Evolutionary conservation across 2,329 filamentous ascomycete species (phyloP).

Genomic region (Atkinsonella texensis): DNA sequence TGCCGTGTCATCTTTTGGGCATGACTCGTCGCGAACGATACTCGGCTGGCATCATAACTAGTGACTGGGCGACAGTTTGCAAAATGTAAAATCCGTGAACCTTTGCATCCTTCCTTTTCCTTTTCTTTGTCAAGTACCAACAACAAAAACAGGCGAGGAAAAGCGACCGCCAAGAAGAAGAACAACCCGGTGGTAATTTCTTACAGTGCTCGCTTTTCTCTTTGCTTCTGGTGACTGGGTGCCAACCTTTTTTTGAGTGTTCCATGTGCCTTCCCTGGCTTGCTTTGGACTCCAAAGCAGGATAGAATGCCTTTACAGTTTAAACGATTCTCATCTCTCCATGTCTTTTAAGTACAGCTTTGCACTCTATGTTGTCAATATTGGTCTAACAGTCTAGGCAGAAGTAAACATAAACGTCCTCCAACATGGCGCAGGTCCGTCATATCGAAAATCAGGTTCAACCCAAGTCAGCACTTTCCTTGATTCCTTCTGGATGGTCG

Average conservation of each 20-base stretch:
- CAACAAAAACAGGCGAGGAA: neutral
- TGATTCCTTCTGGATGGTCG: slow-evolving; percentile 40
- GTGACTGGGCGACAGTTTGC: slow-evolving; percentile 7
- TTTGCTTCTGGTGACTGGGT: slow-evolving; percentile 3
- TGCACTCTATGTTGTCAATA: neutral
- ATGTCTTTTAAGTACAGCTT: neutral
- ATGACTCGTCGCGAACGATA: slow-evolving; percentile 8
- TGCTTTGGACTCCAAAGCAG: slow-evolving; percentile 5
- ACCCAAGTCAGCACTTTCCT: slow-evolving; percentile 24
- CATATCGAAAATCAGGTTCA: neutral
- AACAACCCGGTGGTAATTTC: slow-evolving; percentile 1
- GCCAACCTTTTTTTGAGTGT: slow-evolving; percentile 4
- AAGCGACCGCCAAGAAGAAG: slow-evolving; percentile 2
- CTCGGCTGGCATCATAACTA: slow-evolving; percentile 5
- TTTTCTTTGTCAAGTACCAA: neutral
- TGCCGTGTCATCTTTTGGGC: slow-evolving; percentile 2
- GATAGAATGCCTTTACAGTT: neutral
- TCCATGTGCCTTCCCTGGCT: slow-evolving; percentile 1
- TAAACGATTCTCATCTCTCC: neutral
- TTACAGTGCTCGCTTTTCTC: neutral
- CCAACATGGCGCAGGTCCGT: slow-evolving; percentile 7
- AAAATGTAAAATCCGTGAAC: slow-evolving; percentile 5
- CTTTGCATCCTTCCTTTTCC: neutral
- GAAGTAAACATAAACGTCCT: slow-evolving; percentile 7
- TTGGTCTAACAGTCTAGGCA: slow-evolving; percentile 5